Evolutionary conservation across 352 stramenopile species (phyloP).

Genomic region (Globisporangium middletonii): DNA sequence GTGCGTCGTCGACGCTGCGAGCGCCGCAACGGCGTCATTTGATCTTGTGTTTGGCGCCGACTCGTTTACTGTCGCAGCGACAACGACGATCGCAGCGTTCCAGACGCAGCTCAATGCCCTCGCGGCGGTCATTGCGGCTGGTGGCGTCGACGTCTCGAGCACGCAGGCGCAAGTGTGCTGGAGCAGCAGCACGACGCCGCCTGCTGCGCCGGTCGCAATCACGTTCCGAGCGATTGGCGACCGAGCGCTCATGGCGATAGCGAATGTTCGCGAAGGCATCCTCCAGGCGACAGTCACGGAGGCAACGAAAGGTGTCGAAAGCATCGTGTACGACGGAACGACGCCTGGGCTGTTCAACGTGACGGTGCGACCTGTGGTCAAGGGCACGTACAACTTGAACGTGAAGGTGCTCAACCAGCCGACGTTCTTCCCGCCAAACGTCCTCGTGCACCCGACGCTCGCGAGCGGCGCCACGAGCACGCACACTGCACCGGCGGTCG

Average conservation of each 20-base stretch:
- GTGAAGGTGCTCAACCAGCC: conserved; percentile 43
- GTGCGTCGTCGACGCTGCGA: conserved; percentile 39
- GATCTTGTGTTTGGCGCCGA: conserved; percentile 40
- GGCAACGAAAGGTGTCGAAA: conserved; percentile 57
- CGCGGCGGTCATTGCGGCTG: conserved; percentile 23
- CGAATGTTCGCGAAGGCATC: conserved; percentile 46
- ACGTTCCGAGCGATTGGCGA: conserved; percentile 46
- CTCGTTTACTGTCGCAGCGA: conserved; percentile 30
- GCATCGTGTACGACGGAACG: conserved; percentile 61
- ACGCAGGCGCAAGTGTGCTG: conserved; percentile 29
- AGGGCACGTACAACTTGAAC: conserved; percentile 51
- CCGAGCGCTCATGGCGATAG: conserved; percentile 26
- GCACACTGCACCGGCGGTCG: conserved; percentile 76
- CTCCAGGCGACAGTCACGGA: conserved; percentile 40
- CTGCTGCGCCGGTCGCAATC: conserved; percentile 30
- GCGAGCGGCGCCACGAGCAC: conserved; percentile 58
- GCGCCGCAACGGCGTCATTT: conserved; percentile 28
- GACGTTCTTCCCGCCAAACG: conserved; percentile 63
- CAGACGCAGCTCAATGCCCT: conserved; percentile 48
- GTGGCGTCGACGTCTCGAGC: conserved; percentile 50
- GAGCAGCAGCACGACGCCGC: conserved; percentile 9
- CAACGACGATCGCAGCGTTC: conserved; percentile 26
- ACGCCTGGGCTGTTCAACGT: conserved; percentile 74
- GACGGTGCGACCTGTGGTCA: conserved; percentile 75
- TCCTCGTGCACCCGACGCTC: conserved; percentile 76